These are phyloP conservation scores for Phlyctochytrium bullatum DNA, from an alignment of 192 early-diverging fungal species.

Conservation along the genomic window DNA sequence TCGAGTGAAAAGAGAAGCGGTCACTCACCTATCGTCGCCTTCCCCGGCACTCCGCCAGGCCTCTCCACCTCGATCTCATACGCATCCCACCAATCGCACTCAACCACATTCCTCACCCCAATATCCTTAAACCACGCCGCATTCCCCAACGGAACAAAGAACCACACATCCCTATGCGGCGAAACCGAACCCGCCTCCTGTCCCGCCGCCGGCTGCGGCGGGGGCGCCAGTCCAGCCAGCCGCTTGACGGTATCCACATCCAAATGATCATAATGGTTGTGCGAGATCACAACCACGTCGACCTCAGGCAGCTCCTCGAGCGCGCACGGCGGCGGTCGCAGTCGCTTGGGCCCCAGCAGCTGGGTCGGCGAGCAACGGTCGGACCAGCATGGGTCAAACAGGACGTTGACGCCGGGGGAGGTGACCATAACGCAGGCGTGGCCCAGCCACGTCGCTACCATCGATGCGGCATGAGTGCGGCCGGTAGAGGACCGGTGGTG, in stretches of 20 bases:
- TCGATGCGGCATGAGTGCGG: neutral
- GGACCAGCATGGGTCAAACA: constrained; percentile 75
- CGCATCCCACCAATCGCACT: constrained; percentile 81
- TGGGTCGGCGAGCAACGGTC: constrained; percentile 68
- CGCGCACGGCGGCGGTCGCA: constrained; percentile 57
- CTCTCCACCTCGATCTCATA: constrained; percentile 31
- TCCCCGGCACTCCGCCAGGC: neutral
- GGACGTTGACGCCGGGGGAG: constrained; percentile 57
- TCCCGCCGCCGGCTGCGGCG: neutral
- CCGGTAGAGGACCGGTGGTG: too few species aligned
- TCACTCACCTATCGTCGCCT: neutral
- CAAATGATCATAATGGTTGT: constrained; percentile 90
- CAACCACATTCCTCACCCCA: constrained; percentile 50
- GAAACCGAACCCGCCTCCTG: too few species aligned
- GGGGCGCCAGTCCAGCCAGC: constrained; percentile 29
- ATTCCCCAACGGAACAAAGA: constrained; percentile 79
- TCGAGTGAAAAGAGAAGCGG: too few species aligned
- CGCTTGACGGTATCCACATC: constrained; percentile 64
- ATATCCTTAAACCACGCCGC: constrained; percentile 52
- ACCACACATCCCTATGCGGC: constrained; percentile 54
- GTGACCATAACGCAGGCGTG: constrained; percentile 65
- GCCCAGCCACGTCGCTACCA: constrained; percentile 58
- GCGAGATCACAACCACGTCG: constrained; percentile 74
- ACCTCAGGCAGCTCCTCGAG: constrained; percentile 64
- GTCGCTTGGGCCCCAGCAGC: constrained; percentile 64